Conservation (phyloP, 2,329 filamentous ascomycete genomes). For the Eurotiales sp. region DNA sequence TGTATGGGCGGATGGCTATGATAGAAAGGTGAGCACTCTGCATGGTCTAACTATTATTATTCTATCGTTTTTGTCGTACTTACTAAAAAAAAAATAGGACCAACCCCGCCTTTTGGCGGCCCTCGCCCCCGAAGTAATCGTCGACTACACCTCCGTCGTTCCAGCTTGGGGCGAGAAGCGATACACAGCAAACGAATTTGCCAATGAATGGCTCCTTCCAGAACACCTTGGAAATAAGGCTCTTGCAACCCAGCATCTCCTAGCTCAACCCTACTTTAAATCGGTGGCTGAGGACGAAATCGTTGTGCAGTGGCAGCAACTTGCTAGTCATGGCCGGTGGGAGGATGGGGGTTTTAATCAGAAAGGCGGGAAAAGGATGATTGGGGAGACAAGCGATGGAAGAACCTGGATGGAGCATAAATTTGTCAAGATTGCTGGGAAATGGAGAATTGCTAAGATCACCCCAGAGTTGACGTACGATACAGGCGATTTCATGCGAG, state of each 20-base stretch:
- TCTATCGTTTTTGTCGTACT: neutral
- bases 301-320: constrained; percentile 24
- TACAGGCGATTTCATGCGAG: neutral
- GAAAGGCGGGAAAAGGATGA: neutral
- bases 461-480: neutral
- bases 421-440: neutral
- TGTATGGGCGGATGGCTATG: constrained; percentile 24
- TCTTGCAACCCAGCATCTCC: constrained; percentile 22
- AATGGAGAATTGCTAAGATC: neutral
- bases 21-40: constrained; percentile 19
- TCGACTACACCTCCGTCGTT: neutral
- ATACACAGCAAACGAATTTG: neutral
- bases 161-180: neutral
- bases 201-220: neutral
- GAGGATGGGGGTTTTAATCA: constrained; percentile 15
- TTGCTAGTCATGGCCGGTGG: constrained; percentile 21
- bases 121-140: neutral
- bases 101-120: neutral
- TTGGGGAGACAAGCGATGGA: neutral
- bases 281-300: constrained; percentile 20
- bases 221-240: constrained; percentile 3
- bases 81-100: neutral
- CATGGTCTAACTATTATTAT: neutral
- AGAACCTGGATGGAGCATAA: constrained; percentile 3
- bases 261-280: constrained; percentile 23